phyloP scores from a whole-genome alignment of 495 filamentous ascomycete species.

The Parachaetomium inaequale region DNA sequence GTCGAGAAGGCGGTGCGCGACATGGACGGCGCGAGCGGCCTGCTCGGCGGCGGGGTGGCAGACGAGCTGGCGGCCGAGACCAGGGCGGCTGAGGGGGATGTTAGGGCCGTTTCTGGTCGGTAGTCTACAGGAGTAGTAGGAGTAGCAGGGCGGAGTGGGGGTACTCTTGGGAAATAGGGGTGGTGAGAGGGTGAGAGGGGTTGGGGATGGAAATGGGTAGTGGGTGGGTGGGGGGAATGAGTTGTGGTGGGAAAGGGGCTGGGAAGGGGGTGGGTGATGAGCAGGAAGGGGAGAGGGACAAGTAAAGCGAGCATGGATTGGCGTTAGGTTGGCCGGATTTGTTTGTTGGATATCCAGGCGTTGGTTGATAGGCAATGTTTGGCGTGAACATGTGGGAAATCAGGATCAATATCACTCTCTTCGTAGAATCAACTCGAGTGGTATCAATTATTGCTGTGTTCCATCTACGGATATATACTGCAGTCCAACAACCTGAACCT shows the following conservation, averaged over 20 bases:
- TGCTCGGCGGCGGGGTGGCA: constrained; percentile 40
- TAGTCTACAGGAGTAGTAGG: neutral
- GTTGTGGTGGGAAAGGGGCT: too few species aligned
- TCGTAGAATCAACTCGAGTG: neutral
- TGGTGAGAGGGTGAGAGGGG: neutral
- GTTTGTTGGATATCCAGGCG: neutral
- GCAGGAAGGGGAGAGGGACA: neutral
- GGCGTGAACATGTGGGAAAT: neutral
- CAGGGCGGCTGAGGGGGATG: constrained; percentile 45
- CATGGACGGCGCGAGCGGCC: constrained; percentile 59
- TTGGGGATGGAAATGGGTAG: too few species aligned
- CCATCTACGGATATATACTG: neutral
- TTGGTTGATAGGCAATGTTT: neutral
- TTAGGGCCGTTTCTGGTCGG: constrained; percentile 24
- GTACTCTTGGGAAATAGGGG: neutral
- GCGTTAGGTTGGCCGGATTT: neutral
- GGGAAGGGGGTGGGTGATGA: neutral
- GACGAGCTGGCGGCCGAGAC: constrained; percentile 49
- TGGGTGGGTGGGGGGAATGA: too few species aligned
- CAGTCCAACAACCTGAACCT: neutral
- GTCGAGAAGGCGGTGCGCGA: constrained; percentile 68
- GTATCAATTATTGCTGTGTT: neutral
- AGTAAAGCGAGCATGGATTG: neutral
- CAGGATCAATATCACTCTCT: neutral
- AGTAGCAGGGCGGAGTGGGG: neutral